Conservation (phyloP, 2,329 filamentous ascomycete species). For the Claviceps quebecensis region DNA sequence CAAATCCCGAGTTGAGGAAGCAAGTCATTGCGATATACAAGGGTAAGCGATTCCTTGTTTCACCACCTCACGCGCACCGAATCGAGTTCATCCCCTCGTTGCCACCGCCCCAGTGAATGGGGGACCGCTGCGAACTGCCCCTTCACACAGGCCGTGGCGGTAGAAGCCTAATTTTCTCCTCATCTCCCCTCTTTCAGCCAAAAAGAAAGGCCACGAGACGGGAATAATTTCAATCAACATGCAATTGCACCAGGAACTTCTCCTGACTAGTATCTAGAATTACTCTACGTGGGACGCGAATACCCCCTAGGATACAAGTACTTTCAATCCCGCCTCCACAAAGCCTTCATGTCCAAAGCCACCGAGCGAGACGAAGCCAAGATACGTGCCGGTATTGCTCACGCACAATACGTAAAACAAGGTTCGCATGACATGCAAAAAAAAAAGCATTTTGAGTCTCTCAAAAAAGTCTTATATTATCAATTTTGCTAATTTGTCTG, state of each 20-base stretch:
- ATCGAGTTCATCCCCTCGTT: background rate
- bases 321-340: constrained; percentile 69
- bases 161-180: no score
- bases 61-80: background rate
- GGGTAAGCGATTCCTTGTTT: constrained; percentile 34
- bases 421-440: constrained; percentile 32
- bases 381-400: constrained; percentile 60
- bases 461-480: background rate
- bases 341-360: constrained; percentile 69
- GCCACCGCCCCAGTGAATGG: background rate
- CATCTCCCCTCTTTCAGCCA: no score
- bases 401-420: constrained; percentile 84
- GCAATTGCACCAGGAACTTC: background rate
- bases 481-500: background rate
- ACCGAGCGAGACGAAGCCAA: constrained; percentile 55
- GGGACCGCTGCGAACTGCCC: no score
- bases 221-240: background rate
- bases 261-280: constrained; percentile 38
- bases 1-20: constrained; percentile 48
- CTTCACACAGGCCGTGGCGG: no score
- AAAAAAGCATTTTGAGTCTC: no score
- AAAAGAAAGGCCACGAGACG: no score
- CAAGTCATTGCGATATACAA: constrained; percentile 84
- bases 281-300: constrained; percentile 69
- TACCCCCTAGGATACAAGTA: constrained; percentile 76